phyloP scores from a whole-genome alignment of 352 stramenopile genomes.

The Phytopythium vexans region DNA sequence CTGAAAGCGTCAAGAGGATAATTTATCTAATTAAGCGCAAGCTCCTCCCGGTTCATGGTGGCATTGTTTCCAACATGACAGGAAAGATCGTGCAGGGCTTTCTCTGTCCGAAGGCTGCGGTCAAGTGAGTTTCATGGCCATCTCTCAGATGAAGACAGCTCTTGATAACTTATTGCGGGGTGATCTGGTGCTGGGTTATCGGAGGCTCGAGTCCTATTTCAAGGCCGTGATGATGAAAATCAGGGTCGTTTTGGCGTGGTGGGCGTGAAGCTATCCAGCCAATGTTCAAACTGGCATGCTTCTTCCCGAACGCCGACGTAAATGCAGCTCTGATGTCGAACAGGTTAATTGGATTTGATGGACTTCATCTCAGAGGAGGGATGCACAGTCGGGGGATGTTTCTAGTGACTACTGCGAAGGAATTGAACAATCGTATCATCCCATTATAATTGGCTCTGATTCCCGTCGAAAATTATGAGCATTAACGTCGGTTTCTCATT shows the following conservation, averaged over 20 bases:
- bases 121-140: not conserved
- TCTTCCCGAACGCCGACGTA: conserved; percentile 8
- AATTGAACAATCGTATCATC: conserved; percentile 24
- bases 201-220: conserved; percentile 10
- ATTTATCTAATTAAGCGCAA: conserved; percentile 2
- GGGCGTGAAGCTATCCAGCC: not conserved
- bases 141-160: conserved; percentile 2
- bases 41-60: conserved; percentile 4
- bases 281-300: conserved; percentile 6
- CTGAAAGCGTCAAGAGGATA: conserved; percentile 1
- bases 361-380: conserved; percentile 14
- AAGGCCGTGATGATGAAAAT: conserved; percentile 6
- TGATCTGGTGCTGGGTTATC: not conserved
- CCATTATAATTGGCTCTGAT: conserved; percentile 18
- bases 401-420: conserved; percentile 18
- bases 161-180: not conserved
- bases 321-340: not conserved
- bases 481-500: conserved; percentile 12
- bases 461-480: conserved; percentile 15
- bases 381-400: conserved; percentile 23
- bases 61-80: conserved; percentile 1
- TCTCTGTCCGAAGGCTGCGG: not conserved
- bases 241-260: not conserved
- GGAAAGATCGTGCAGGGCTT: not conserved
- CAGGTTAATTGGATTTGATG: conserved; percentile 10